Conservation (phyloP, 768 basidiomycete genomes). For the Amanita thiersii region DNA sequence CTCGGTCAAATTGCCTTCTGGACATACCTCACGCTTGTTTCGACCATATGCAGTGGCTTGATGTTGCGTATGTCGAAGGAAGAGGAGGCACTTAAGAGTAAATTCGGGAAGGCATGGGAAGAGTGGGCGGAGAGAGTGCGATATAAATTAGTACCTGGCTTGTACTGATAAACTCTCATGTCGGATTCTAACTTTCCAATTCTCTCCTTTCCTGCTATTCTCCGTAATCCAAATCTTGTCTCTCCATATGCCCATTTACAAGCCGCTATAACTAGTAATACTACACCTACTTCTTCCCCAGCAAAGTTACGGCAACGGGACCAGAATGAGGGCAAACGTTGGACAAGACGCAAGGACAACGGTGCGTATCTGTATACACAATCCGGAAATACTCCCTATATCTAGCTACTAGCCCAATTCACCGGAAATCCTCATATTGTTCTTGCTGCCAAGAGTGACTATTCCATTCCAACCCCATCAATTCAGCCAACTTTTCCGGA, state of each 20-base stretch:
- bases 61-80: constrained; percentile 35
- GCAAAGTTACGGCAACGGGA: constrained; percentile 38
- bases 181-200: constrained; percentile 18
- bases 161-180: constrained; percentile 26
- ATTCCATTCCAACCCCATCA: constrained; percentile 32
- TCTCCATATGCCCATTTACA: constrained; percentile 49
- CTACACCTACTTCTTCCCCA: not conserved
- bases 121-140: constrained; percentile 36
- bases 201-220: constrained; percentile 65
- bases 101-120: constrained; percentile 34
- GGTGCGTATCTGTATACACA: constrained; percentile 32
- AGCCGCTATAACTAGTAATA: constrained; percentile 10
- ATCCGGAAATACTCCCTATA: constrained; percentile 1
- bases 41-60: constrained; percentile 23
- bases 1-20: constrained; percentile 21
- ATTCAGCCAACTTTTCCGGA: constrained; percentile 60
- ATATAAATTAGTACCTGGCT: constrained; percentile 38
- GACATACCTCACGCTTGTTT: constrained; percentile 20
- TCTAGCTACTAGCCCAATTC: constrained; percentile 49
- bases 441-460: constrained; percentile 51
- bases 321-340: constrained; percentile 72
- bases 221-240: constrained; percentile 49
- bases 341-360: constrained; percentile 70
- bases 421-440: constrained; percentile 67
- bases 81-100: constrained; percentile 30